A percentile compares a stretch with the other conserved stretches of the same genome.
These are phyloP conservation scores for Colletotrichum orchidophilum DNA, from an alignment of 2,329 filamentous ascomycete species.

Conservation along the genomic window DNA sequence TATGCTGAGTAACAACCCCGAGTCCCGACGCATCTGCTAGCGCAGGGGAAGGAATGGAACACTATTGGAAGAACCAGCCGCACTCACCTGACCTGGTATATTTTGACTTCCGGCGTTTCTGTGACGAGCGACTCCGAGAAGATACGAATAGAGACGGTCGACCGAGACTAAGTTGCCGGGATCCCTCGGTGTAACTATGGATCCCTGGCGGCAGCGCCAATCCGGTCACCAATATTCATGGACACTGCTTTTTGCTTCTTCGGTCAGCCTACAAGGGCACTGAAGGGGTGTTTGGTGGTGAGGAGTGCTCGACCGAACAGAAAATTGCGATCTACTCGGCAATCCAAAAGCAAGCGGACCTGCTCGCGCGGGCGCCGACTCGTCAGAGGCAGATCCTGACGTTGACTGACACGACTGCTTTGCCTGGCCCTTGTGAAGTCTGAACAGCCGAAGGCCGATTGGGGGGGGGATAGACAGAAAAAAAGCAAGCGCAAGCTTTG, in stretches of 20 bases:
- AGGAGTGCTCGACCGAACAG: not conserved
- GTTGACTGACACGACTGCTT: constrained; percentile 1
- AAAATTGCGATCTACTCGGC: constrained; percentile 12
- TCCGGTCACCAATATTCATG: not conserved
- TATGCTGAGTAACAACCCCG: not conserved
- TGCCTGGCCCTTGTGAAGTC: not conserved
- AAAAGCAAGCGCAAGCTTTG: not conserved
- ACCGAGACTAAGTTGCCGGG: constrained; percentile 9
- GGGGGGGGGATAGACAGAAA: no score
- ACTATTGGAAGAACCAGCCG: constrained; percentile 22
- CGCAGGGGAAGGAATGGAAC: constrained; percentile 15
- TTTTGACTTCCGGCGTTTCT: constrained; percentile 9
- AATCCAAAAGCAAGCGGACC: constrained; percentile 7
- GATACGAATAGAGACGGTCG: not conserved
- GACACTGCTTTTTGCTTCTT: constrained; percentile 21
- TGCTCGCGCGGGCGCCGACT: not conserved
- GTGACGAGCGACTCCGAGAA: constrained; percentile 9
- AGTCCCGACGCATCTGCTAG: not conserved
- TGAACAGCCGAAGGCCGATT: not conserved
- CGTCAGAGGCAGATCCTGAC: not conserved
- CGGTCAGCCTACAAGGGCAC: constrained; percentile 3
- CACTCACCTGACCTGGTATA: constrained; percentile 18
- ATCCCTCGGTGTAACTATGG: constrained; percentile 18
- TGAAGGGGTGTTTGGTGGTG: constrained; percentile 1
- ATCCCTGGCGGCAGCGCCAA: constrained; percentile 7